Percentiles rank a stretch among this genome's conserved stretches.
Conservation (phyloP, 2,329 filamentous ascomycete genomes). For the Epichloe uncinata region DNA sequence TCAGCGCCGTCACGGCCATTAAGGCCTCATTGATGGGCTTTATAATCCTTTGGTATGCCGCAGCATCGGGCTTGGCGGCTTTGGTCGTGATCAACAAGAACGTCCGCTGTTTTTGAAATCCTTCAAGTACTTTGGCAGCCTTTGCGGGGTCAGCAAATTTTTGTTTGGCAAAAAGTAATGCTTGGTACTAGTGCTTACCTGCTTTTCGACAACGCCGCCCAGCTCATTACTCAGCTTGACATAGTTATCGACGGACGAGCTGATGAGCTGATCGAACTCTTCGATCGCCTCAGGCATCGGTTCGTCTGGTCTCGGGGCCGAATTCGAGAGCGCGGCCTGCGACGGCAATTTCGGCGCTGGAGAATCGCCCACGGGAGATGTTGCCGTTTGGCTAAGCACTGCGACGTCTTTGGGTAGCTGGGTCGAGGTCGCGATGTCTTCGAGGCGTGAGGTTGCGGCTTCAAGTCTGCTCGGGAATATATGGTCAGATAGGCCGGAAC, state of each 20-base stretch:
- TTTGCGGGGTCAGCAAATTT: slow-evolving; percentile 33
- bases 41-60: slow-evolving; percentile 59
- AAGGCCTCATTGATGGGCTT: slow-evolving; percentile 79
- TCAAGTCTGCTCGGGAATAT: slow-evolving; percentile 55
- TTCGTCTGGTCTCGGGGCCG: slow-evolving; percentile 26
- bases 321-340: slow-evolving; percentile 17
- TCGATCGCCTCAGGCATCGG: slow-evolving; percentile 64
- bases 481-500: background rate
- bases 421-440: slow-evolving; percentile 81
- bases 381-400: slow-evolving; percentile 26
- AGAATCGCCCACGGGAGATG: slow-evolving; percentile 19
- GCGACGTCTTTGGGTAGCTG: slow-evolving; percentile 42
- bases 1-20: slow-evolving; percentile 63
- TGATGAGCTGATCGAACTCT: slow-evolving; percentile 74
- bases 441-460: slow-evolving; percentile 87
- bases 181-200: slow-evolving; percentile 37
- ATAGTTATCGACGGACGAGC: slow-evolving; percentile 62
- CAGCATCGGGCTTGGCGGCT: slow-evolving; percentile 77
- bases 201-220: slow-evolving; percentile 65
- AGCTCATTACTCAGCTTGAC: slow-evolving; percentile 64
- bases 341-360: slow-evolving; percentile 25
- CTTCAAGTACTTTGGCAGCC: slow-evolving; percentile 40
- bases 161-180: slow-evolving; percentile 56
- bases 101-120: slow-evolving; percentile 74
- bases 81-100: slow-evolving; percentile 82